phyloP scores from a whole-genome alignment of 805 yeast genomes.

The Starmerella floris region DNA sequence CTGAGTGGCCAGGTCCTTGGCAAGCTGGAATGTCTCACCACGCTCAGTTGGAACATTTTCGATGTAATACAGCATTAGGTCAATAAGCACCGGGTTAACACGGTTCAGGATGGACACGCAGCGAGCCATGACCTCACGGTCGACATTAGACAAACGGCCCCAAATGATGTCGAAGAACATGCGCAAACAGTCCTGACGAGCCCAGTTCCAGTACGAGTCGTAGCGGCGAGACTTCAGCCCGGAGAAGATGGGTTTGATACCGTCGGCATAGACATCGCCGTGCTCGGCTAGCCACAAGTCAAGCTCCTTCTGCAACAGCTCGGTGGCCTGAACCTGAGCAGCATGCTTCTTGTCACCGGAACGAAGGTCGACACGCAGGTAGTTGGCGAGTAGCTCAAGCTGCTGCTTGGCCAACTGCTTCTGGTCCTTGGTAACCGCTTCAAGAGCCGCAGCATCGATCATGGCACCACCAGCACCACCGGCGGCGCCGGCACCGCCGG shows the following conservation, averaged over 20 bases:
- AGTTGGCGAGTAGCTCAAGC: conserved; percentile 85
- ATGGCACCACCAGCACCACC: conserved; percentile 60
- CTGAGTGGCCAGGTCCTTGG: conserved; percentile 80
- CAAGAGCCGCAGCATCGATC: conserved; percentile 91
- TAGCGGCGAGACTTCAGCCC: conserved; percentile 87
- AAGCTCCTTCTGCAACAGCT: conserved; percentile 71
- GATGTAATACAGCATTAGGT: conserved; percentile 90
- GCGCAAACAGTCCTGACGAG: conserved; percentile 87
- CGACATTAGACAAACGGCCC: conserved; percentile 80
- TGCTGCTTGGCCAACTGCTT: conserved; percentile 61
- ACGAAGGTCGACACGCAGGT: conserved; percentile 82
- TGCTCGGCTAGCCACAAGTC: conserved; percentile 84
- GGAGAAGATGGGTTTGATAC: conserved; percentile 81
- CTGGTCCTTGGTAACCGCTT: conserved; percentile 59
- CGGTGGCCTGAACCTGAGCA: conserved; percentile 73
- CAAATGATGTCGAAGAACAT: conserved; percentile 93
- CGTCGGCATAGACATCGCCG: conserved; percentile 88
- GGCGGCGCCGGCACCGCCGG: conserved; percentile 37
- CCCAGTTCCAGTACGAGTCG: conserved; percentile 99
- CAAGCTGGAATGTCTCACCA: conserved; percentile 88
- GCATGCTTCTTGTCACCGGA: conserved; percentile 77
- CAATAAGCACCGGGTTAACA: conserved; percentile 82
- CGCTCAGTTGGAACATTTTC: conserved; percentile 72
- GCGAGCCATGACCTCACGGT: conserved; percentile 89
- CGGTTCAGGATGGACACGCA: conserved; percentile 97